A percentile compares a stretch with the other conserved stretches of the same genome.
These are phyloP conservation scores for Polychytrium aggregatum DNA, from an alignment of 192 early-diverging fungal genomes.

Conservation along the genomic window DNA sequence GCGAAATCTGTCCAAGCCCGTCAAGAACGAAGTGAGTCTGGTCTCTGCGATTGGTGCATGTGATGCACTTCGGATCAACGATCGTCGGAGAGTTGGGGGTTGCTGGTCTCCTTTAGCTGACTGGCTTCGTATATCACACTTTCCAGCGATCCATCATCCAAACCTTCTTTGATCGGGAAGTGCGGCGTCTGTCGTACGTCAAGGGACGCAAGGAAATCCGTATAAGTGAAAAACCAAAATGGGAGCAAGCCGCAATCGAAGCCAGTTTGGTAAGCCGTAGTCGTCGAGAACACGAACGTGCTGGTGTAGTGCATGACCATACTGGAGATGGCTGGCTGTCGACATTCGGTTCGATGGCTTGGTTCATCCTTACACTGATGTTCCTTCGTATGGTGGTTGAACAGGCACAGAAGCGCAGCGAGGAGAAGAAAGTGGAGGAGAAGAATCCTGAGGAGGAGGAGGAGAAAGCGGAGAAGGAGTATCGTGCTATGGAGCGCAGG, in stretches of 20 bases:
- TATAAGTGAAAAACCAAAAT: conserved; percentile 21
- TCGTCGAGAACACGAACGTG: neutral
- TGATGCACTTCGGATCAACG: neutral
- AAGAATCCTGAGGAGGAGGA: conserved; percentile 12
- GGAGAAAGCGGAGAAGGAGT: conserved; percentile 24
- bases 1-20: conserved; percentile 30
- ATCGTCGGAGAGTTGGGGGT: neutral
- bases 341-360: neutral
- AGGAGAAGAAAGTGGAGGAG: conserved; percentile 1
- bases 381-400: neutral
- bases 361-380: neutral
- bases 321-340: neutral
- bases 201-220: conserved; percentile 29
- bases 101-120: neutral
- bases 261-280: conserved; percentile 18
- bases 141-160: conserved; percentile 28
- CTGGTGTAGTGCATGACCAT: neutral
- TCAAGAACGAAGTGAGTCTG: conserved; percentile 41
- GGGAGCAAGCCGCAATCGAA: conserved; percentile 31
- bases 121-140: neutral
- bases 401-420: conserved; percentile 2
- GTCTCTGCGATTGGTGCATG: neutral
- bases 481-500: conserved; percentile 23
- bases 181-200: conserved; percentile 27
- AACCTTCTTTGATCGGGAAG: conserved; percentile 45